Conservation (phyloP, 345 rosid genomes). For the Eucalyptus brandiana region DNA sequence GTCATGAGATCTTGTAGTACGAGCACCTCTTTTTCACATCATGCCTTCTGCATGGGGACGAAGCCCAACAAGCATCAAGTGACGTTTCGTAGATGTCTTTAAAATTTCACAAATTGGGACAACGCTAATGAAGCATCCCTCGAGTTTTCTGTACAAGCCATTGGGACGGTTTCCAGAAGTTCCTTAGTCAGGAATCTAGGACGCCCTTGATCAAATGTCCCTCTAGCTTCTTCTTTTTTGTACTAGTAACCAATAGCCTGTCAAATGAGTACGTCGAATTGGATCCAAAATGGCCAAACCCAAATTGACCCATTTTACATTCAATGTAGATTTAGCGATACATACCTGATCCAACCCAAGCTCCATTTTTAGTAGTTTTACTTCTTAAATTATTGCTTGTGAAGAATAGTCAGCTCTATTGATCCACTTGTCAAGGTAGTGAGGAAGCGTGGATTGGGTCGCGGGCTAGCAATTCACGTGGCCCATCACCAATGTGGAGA, state of each 20-base stretch:
- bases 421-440: too few species aligned
- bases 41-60: background rate
- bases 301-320: too few species aligned
- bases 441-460: background rate
- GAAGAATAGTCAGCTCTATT: too few species aligned
- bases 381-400: too few species aligned
- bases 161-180: background rate
- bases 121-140: background rate
- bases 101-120: background rate
- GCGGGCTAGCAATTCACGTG: background rate
- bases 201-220: too few species aligned
- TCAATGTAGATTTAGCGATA: too few species aligned
- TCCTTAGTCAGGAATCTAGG: too few species aligned
- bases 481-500: background rate
- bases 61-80: background rate
- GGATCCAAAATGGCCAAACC: too few species aligned
- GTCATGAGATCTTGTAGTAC: background rate
- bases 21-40: background rate
- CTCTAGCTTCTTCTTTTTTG: too few species aligned
- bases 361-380: too few species aligned
- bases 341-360: too few species aligned
- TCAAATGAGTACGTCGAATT: too few species aligned
- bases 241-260: fast-evolving
- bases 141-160: background rate
- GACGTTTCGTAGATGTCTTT: background rate